Percentiles rank a stretch among this genome's conserved stretches.
These are phyloP conservation scores for Ogataea corticis DNA, from an alignment of 805 yeast species.

Conservation along the genomic window DNA sequence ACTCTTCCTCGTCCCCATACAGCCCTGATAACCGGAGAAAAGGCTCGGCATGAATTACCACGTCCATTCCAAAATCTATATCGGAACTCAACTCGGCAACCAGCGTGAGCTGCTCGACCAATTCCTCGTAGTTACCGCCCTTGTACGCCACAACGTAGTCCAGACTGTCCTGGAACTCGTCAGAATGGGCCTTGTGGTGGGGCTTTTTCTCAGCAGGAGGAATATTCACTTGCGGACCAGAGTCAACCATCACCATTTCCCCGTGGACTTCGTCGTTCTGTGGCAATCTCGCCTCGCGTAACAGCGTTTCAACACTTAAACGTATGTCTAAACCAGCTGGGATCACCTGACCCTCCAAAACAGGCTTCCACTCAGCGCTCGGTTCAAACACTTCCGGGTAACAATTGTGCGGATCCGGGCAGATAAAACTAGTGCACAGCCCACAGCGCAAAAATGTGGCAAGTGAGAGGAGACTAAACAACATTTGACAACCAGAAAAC, in stretches of 20 bases:
- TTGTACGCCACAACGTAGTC: conserved; percentile 9
- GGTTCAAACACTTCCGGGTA: conserved; percentile 68
- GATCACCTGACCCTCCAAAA: conserved; percentile 69
- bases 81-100: conserved; percentile 68
- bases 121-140: conserved; percentile 7
- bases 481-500: no score
- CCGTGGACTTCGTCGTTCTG: conserved; percentile 19
- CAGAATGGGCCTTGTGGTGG: not conserved
- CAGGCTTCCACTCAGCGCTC: conserved; percentile 63
- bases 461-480: no score
- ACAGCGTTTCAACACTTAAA: conserved; percentile 70
- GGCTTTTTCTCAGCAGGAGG: not conserved
- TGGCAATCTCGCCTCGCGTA: conserved; percentile 65
- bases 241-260: conserved; percentile 10
- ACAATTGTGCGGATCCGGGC: conserved; percentile 52
- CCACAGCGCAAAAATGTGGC: not conserved
- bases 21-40: conserved; percentile 35
- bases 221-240: not conserved
- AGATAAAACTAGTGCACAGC: conserved; percentile 30
- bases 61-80: conserved; percentile 56
- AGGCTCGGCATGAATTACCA: conserved; percentile 37
- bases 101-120: conserved; percentile 35
- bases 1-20: conserved; percentile 18
- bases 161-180: conserved; percentile 7
- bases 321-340: conserved; percentile 82